Evolutionary conservation across 371 early-diverging fungal species (phyloP), one percentile per base, ranked within the genome.

Genomic region (Lichtheimia hyalospora): DNA sequence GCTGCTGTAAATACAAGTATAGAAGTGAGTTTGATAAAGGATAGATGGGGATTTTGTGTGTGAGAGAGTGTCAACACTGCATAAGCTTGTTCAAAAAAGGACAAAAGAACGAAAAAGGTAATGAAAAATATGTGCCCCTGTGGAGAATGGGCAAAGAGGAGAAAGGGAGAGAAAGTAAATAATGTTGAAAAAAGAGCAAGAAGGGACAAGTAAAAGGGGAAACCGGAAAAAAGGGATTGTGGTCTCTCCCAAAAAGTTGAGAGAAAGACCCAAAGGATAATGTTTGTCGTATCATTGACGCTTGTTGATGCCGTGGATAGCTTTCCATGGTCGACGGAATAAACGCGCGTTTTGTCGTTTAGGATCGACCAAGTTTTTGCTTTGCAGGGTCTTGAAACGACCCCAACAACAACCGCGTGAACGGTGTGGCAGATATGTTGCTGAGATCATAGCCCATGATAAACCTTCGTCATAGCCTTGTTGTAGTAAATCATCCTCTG

Each of bases 361-460:
- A 18, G 55, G 61, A 40, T 64, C 63, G 7, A 63, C 61, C 55
- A 64, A 57, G 43, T 73, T 69, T 58, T 71, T 74, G 42, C 61
- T 69, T 46, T 74, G 74, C 4, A 77, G 39, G 10, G 73, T 77
- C 34, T 77, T 77, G 24, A 74, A 77, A 16, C 77, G 66, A 25
- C 77, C 77, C 77, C 77, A 77, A 28, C 77, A 77, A 40, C 77
- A 77, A 5, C 77, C 77, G 60, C 77, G 49, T 4, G 77, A 77
- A 6, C 77, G 74, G 57, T 74, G 74, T 5, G 77, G 77, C 14
- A 77, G 49, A 54, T 70, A 74, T 2, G 72, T 77, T 1, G 70
- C 58, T 10, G 77, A 70, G 21, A 77, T 72, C 74, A 77, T 72
- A 5, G 74, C 74, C 77, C 77, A 77, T 0, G 77, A 77, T 15